Percentiles rank a stretch among this genome's conserved stretches.
These are phyloP conservation scores for Quillaja saponaria DNA, from an alignment of 306 rosid genomes.

Conservation along the genomic window DNA sequence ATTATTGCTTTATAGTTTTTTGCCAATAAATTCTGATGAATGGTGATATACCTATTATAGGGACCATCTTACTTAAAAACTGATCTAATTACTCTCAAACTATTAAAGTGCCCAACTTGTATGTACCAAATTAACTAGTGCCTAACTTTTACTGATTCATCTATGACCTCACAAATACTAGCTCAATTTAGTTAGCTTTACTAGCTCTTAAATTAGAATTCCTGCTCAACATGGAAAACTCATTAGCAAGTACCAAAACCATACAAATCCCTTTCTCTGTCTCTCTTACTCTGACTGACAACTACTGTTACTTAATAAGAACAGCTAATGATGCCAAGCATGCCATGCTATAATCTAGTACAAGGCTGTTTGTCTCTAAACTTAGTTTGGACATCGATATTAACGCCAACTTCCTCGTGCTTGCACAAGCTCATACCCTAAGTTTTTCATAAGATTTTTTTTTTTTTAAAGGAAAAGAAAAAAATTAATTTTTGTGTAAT, in stretches of 20 bases:
- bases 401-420: constrained; percentile 3
- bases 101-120: too few relatives aligned
- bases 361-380: neutral
- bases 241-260: constrained; percentile 14
- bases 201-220: constrained; percentile 24
- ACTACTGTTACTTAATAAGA: neutral
- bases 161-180: neutral
- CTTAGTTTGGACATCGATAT: too few relatives aligned
- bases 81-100: too few relatives aligned
- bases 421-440: constrained; percentile 17
- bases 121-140: too few relatives aligned
- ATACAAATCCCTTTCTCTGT: neutral
- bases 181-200: neutral
- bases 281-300: neutral
- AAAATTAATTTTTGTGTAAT: constrained; percentile 28
- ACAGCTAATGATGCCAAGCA: too few relatives aligned
- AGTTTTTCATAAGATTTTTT: neutral
- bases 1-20: too few relatives aligned
- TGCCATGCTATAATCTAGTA: neutral
- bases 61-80: too few relatives aligned
- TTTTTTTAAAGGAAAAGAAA: too few relatives aligned
- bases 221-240: constrained; percentile 30
- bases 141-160: too few relatives aligned
- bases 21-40: too few relatives aligned
- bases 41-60: too few relatives aligned